phyloP scores from a whole-genome alignment of 1,284 basidiomycete species.

The Cutaneotrichosporon sp. region DNA sequence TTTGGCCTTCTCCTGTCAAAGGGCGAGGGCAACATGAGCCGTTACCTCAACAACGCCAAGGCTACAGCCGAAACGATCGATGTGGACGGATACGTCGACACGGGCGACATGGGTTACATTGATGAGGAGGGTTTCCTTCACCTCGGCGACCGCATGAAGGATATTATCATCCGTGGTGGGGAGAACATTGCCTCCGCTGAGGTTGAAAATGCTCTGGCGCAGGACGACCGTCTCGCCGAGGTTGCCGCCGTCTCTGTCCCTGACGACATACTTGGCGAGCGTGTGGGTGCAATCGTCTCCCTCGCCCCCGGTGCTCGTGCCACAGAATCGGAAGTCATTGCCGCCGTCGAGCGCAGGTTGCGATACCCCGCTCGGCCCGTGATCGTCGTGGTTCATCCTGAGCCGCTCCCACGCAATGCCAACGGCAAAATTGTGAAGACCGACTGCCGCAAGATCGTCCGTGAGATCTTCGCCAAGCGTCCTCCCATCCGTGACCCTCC shows the following conservation, averaged over 20 bases:
- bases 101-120: slow-evolving; percentile 37
- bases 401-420: slow-evolving; percentile 12
- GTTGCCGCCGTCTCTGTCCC: slow-evolving; percentile 39
- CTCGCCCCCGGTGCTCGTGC: slow-evolving; percentile 18
- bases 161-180: slow-evolving; percentile 45
- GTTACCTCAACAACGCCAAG: slow-evolving; percentile 20
- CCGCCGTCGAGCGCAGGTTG: slow-evolving; percentile 10
- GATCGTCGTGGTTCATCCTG: slow-evolving; percentile 8
- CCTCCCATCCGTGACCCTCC: background rate
- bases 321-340: slow-evolving; percentile 7
- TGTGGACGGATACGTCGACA: slow-evolving; percentile 40
- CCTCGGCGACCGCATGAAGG: slow-evolving; percentile 36
- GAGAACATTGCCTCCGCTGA: slow-evolving; percentile 40
- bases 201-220: slow-evolving; percentile 41
- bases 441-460: slow-evolving; percentile 16
- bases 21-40: slow-evolving; percentile 42
- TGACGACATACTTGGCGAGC: slow-evolving; percentile 34
- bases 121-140: slow-evolving; percentile 38
- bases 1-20: slow-evolving; percentile 32
- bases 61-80: slow-evolving; percentile 9
- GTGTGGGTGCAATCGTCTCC: slow-evolving; percentile 35
- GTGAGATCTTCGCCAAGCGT: slow-evolving; percentile 5
- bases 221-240: slow-evolving; percentile 31
- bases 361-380: slow-evolving; percentile 14
- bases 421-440: slow-evolving; percentile 20